Conservation (phyloP, 2,329 filamentous ascomycete genomes). For the Lecanicillium sp. region DNA sequence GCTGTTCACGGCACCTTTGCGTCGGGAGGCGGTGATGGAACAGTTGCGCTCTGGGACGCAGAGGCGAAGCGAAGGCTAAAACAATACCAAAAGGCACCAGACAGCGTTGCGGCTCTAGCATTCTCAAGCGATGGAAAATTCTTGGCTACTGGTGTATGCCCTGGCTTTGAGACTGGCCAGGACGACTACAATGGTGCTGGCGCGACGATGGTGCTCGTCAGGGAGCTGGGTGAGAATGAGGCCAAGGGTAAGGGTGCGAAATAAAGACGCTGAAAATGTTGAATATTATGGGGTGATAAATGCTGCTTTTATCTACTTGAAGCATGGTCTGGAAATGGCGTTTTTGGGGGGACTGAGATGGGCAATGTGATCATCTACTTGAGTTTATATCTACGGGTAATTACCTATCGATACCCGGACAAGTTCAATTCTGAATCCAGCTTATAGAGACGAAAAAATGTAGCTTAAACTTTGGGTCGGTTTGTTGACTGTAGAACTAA, state of each 20-base stretch:
- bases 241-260: constrained; percentile 77
- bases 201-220: constrained; percentile 67
- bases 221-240: constrained; percentile 80
- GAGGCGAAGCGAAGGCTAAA: constrained; percentile 82
- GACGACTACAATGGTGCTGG: constrained; percentile 69
- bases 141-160: constrained; percentile 73
- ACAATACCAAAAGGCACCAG: constrained; percentile 77
- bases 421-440: too few species aligned
- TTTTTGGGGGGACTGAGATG: constrained; percentile 4
- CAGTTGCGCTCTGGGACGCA: constrained; percentile 89
- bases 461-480: too few species aligned
- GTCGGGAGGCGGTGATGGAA: constrained; percentile 80
- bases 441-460: too few species aligned
- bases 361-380: too few species aligned
- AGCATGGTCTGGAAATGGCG: constrained; percentile 8
- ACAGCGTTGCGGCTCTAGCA: constrained; percentile 67
- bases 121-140: constrained; percentile 73
- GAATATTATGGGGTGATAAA: not conserved
- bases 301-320: constrained; percentile 6
- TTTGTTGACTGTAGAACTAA: too few species aligned
- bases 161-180: constrained; percentile 80
- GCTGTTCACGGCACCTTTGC: constrained; percentile 78
- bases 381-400: too few species aligned
- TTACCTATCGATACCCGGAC: too few species aligned
- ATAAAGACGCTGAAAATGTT: constrained; percentile 22